Evolutionary conservation across 306 rosid species (phyloP).

Genomic region (Quercus bicolor): DNA sequence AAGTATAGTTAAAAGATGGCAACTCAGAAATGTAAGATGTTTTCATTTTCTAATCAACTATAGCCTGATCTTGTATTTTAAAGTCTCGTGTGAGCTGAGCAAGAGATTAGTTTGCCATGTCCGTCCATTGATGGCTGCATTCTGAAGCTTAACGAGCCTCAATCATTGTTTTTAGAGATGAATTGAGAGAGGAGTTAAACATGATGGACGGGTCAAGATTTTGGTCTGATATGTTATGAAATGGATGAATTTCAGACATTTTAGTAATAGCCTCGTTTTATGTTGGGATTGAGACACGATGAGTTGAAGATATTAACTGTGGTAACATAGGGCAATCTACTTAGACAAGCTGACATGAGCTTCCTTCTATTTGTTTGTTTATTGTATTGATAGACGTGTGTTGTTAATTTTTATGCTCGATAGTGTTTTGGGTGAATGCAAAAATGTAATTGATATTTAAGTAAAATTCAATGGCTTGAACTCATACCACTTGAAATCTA

Average conservation of each 20-base stretch:
- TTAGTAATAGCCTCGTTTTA: neutral
- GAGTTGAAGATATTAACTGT: neutral
- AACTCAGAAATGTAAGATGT: neutral
- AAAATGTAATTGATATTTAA: no score
- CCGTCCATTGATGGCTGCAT: neutral
- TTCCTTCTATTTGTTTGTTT: neutral
- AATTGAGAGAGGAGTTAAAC: neutral
- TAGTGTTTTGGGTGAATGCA: no score
- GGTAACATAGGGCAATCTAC: neutral
- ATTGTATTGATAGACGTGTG: neutral
- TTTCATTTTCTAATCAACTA: slow-evolving; percentile 12
- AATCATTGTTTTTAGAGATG: neutral
- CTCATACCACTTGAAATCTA: no score
- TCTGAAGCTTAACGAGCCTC: neutral
- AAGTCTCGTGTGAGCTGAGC: slow-evolving; percentile 7
- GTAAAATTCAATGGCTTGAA: no score
- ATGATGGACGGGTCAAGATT: neutral
- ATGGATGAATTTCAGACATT: neutral
- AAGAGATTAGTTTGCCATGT: slow-evolving; percentile 13
- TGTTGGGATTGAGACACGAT: neutral
- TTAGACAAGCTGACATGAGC: neutral
- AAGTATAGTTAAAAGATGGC: slow-evolving; percentile 30
- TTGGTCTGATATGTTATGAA: neutral
- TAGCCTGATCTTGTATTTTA: slow-evolving; percentile 11
- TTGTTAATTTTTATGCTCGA: no score